Evolutionary conservation across 1,284 basidiomycete species (phyloP).

Genomic region (Ceratobasidium sp.): DNA sequence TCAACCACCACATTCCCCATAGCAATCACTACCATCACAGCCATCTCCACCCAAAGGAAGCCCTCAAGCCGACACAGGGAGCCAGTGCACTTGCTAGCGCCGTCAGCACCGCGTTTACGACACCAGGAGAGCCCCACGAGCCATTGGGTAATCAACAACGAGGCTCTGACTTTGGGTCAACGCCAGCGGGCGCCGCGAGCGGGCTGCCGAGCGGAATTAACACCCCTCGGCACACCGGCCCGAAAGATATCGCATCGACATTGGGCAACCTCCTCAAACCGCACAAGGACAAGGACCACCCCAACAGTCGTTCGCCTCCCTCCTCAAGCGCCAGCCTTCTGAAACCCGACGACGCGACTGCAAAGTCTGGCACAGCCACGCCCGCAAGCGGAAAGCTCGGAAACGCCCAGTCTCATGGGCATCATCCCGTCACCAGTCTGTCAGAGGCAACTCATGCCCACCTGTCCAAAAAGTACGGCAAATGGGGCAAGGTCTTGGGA

Average conservation of each 20-base stretch:
- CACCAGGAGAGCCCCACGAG: conserved; percentile 49
- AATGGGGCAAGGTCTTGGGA: conserved; percentile 95
- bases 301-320: conserved; percentile 45
- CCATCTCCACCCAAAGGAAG: conserved; percentile 25
- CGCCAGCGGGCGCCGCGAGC: conserved; percentile 37
- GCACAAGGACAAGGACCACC: conserved; percentile 51
- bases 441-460: conserved; percentile 87
- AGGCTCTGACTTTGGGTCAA: conserved; percentile 49
- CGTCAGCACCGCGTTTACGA: conserved; percentile 43
- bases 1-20: conserved; percentile 84
- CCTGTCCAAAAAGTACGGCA: conserved; percentile 97
- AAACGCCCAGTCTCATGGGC: conserved; percentile 41
- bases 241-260: conserved; percentile 45
- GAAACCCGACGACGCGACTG: conserved; percentile 47
- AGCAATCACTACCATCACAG: conserved; percentile 29
- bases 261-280: conserved; percentile 49
- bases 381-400: conserved; percentile 40
- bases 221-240: conserved; percentile 43
- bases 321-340: conserved; percentile 44
- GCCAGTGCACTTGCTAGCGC: conserved; percentile 40
- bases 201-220: conserved; percentile 27
- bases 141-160: conserved; percentile 51
- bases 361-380: conserved; percentile 41
- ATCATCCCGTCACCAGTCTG: conserved; percentile 57
- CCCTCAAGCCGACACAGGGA: conserved; percentile 41